Conservation (phyloP, 306 rosid genomes). For the Fragaria iinumae region DNA sequence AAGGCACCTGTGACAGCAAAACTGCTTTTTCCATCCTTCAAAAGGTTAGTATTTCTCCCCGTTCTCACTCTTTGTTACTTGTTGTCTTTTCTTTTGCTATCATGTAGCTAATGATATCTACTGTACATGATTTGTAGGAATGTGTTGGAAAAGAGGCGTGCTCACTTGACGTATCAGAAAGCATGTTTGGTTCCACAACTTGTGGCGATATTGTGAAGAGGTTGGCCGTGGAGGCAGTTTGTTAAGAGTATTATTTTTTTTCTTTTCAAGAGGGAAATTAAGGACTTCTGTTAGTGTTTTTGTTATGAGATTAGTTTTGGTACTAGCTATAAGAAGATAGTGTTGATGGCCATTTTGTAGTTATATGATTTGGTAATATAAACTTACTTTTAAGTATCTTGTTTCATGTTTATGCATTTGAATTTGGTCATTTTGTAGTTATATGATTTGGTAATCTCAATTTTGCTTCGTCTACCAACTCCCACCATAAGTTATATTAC, state of each 20-base stretch:
- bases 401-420: neutral
- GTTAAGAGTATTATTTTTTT: slow-evolving; percentile 26
- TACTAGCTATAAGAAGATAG: neutral
- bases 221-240: slow-evolving; percentile 52
- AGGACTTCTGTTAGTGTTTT: neutral
- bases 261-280: neutral
- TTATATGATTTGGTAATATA: neutral
- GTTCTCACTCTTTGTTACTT: neutral
- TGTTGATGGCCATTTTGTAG: neutral
- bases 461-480: too few species aligned
- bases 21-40: slow-evolving; percentile 28
- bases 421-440: neutral
- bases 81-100: neutral
- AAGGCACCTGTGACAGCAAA: slow-evolving; percentile 31
- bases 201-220: slow-evolving; percentile 37
- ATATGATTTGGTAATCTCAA: too few species aligned
- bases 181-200: slow-evolving; percentile 36
- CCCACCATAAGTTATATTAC: too few species aligned
- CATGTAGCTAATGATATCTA: neutral
- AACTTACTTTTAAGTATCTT: neutral
- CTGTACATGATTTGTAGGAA: slow-evolving; percentile 16
- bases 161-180: slow-evolving; percentile 33
- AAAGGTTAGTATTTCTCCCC: slow-evolving; percentile 6
- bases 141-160: slow-evolving; percentile 53
- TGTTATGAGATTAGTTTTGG: neutral